These are phyloP conservation scores for Alternaria arbusti DNA, from an alignment of 2,329 filamentous ascomycete species.

Conservation along the genomic window DNA sequence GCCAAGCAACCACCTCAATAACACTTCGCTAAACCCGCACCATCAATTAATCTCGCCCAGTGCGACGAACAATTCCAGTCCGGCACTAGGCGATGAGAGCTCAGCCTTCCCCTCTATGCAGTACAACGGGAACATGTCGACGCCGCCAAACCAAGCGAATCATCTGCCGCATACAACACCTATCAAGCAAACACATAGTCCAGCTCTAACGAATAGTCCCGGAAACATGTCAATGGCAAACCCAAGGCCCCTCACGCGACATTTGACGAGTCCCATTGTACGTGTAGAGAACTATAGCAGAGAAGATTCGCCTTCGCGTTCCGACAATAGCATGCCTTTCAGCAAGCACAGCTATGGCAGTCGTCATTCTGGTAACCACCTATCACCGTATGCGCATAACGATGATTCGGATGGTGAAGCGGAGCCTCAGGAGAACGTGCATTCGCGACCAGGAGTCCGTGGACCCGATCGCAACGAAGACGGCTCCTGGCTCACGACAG, in stretches of 20 bases:
- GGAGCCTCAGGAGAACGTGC: constrained; percentile 27
- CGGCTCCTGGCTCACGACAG: constrained; percentile 54
- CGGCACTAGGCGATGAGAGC: constrained; percentile 40
- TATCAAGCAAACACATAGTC: constrained; percentile 46
- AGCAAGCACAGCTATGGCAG: constrained; percentile 47
- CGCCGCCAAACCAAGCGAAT: constrained; percentile 33
- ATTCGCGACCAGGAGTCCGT: constrained; percentile 38
- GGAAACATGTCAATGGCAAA: constrained; percentile 35
- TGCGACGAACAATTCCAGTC: constrained; percentile 46
- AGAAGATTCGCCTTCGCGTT: constrained; percentile 43
- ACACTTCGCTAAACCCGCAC: constrained; percentile 31
- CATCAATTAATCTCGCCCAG: constrained; percentile 46
- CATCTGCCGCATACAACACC: constrained; percentile 36
- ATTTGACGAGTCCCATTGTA: constrained; percentile 49
- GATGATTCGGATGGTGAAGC: constrained; percentile 44
- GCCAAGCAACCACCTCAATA: constrained; percentile 25
- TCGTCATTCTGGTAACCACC: constrained; percentile 44
- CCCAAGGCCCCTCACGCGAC: constrained; percentile 34
- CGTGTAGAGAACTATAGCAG: constrained; percentile 47
- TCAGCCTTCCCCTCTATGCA: constrained; percentile 25
- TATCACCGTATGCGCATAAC: constrained; percentile 47
- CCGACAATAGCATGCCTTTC: constrained; percentile 40
- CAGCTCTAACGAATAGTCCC: constrained; percentile 48
- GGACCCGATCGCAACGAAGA: constrained; percentile 49
- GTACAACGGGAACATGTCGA: constrained; percentile 32